These are phyloP conservation scores for Platismatia glauca DNA, from an alignment of 495 filamentous ascomycete genomes.

Conservation along the genomic window DNA sequence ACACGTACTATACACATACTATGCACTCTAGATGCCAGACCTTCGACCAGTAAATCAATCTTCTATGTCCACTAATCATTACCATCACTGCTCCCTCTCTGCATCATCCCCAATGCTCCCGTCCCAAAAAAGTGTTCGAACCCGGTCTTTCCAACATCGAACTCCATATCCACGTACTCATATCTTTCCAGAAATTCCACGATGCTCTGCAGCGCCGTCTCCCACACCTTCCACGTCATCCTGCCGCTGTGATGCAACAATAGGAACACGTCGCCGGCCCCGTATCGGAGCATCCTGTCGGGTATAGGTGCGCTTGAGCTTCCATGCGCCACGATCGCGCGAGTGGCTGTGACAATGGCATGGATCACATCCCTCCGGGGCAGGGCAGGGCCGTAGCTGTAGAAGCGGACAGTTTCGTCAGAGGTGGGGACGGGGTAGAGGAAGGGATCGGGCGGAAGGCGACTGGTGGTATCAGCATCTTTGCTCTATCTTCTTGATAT, in stretches of 20 bases:
- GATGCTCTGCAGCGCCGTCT: neutral
- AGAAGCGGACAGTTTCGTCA: neutral
- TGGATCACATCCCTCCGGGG: neutral
- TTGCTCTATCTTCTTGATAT: neutral
- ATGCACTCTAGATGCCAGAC: too few relatives aligned
- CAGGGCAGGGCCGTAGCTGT: neutral
- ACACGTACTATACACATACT: too few relatives aligned
- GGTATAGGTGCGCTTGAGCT: neutral
- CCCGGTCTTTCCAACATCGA: neutral
- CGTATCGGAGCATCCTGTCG: neutral
- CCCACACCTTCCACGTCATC: conserved; percentile 2
- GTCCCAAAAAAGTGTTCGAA: neutral
- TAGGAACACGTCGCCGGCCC: neutral
- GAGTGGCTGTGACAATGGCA: neutral
- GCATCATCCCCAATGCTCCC: neutral
- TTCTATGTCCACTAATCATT: neutral
- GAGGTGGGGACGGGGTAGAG: neutral
- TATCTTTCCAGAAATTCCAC: neutral
- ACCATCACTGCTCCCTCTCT: neutral
- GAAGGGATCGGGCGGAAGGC: neutral
- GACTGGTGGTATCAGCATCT: neutral
- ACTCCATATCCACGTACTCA: conserved; percentile 12
- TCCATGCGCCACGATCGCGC: neutral
- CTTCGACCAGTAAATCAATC: neutral
- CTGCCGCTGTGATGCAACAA: neutral